Base-by-base conservation (phyloP, 768 basidiomycete species). In the Paxillus rubicundulus region DNA sequence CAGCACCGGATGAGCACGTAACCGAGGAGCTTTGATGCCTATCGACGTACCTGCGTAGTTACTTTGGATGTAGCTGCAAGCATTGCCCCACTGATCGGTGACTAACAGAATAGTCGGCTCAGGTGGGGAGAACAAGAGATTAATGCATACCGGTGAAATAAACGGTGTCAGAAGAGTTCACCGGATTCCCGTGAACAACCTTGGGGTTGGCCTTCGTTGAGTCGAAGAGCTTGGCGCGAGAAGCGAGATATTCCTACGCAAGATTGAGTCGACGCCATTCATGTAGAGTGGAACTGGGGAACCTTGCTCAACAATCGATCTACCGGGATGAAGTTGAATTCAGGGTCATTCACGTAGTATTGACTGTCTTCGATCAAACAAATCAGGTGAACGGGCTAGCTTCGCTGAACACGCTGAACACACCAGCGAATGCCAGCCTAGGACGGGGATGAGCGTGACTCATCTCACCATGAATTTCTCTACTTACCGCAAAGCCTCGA, bases 311-410 rank as follows among this genome's bases (percentile, higher is more conserved):
- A 70, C 9, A 99, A 73, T 65, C 92, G 77, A 52, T 87, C 74
- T 21, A 97, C 85, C 0, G 95, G 94, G 9, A 94, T 77, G 50
- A 86, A 78, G 37, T 76, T 77, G 21, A 88, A 76, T 1, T 90
- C 86, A 0, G 94, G 96, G 65, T 98, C 97, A 1, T 92, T 80
- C n/a, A 98, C 88, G 69, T 90, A 98, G 71, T 89, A 89, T 63
- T 87, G 83, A 34, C 84, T 87, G 56, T 97, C 94, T 89, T 50
- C 18, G 24, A 27, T 24, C 9, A 17, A 34, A 36, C 50, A 13
- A 20, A 39, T 34, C n/a, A 16, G 50, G n/a, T 20, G n/a, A 46
- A 13, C 4, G 14, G 36, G 13, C 32, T 9, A 13, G 14, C 41
- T 42, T 32, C 4, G 33, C 20, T 20, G 17, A 30, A 34, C 32